Base-by-base conservation (phyloP, 495 filamentous ascomycete genomes). In the Xylaria curta region DNA sequence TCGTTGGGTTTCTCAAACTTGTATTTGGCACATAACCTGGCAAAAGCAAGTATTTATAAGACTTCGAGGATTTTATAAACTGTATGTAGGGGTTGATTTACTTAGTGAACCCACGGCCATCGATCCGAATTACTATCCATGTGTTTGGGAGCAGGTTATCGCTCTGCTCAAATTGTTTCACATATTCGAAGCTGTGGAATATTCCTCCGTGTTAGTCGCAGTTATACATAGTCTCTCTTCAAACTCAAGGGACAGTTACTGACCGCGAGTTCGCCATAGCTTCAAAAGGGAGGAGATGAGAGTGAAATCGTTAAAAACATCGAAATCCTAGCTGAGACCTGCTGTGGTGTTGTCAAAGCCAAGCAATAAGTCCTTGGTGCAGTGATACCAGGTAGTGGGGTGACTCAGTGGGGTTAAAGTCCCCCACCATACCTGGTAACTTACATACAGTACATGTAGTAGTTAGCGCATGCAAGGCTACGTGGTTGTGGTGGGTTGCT, bases 101-200 rank as follows among this genome's bases (percentile, higher is more conserved):
- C 93, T 94, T 96, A 75, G 94, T 94, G 78, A 98, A 98, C 38
- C 93, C 93, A 70, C 94, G 88, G 5, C 96, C 96, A 79, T 99
- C 96, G 68, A 98, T 90, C 59, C 96, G 90, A 66, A 99, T 89
- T 10, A 98, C 92, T 53, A 98, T 90, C 93, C 93, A 99, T 12
- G 95, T 98, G 73, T 94, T 95, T 33, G 91, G 93, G 4, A 98
- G 89, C 53, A 98, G 83, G 33, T 81, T 81, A 76, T 97, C 92
- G 5, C 88, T 81, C 79, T 92, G 92, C 85, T 99, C 96, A 76
- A 97, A 98, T 42, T 85, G 79, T 76, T 92, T 92, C 73, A 98
- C 96, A 79, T 98, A 98, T 84, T 97, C 96, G 79, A 91, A 99
- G 79, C 94, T 85, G 59, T 17, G 40, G 28, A 69, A n/a, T 61